Evolutionary conservation across 139 green algal species (phyloP).

Genomic region (Zygnema cylindricum): DNA sequence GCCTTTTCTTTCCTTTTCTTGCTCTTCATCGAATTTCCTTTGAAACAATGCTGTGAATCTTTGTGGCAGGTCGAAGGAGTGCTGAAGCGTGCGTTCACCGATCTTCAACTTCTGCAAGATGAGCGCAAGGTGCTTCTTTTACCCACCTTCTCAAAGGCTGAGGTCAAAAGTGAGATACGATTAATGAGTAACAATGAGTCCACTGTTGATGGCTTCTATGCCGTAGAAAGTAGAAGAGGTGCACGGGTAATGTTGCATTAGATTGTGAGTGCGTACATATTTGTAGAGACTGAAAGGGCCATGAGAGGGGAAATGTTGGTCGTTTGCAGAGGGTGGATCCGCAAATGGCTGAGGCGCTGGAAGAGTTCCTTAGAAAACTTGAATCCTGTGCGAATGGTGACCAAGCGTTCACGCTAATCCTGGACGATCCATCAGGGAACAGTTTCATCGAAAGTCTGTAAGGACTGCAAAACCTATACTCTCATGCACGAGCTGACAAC

Average conservation of each 20-base stretch:
- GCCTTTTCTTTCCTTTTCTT: no score
- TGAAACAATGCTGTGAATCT: no score
- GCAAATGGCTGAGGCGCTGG: slow-evolving; percentile 61
- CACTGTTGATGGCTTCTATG: not conserved
- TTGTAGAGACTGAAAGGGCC: no score
- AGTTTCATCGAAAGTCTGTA: slow-evolving; percentile 66
- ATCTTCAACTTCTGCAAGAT: slow-evolving; percentile 64
- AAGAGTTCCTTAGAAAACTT: slow-evolving; percentile 66
- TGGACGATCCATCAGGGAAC: slow-evolving; percentile 75
- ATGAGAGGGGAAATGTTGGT: not conserved
- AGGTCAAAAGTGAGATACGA: no score
- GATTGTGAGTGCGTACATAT: no score
- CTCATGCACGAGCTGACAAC: not conserved
- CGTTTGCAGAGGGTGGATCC: slow-evolving; percentile 57
- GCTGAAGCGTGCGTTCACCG: slow-evolving; percentile 56
- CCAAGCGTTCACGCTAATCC: slow-evolving; percentile 68
- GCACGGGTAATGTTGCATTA: not conserved
- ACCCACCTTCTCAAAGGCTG: no score
- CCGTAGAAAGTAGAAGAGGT: not conserved
- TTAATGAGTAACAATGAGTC: no score
- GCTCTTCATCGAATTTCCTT: no score
- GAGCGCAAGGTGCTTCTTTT: slow-evolving; percentile 51
- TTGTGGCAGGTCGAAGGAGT: slow-evolving; percentile 66
- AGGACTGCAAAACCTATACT: slow-evolving; percentile 20
- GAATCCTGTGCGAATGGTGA: slow-evolving; percentile 63